phyloP scores from a whole-genome alignment of 2,329 filamentous ascomycete species.

The Triangularia setosa region DNA sequence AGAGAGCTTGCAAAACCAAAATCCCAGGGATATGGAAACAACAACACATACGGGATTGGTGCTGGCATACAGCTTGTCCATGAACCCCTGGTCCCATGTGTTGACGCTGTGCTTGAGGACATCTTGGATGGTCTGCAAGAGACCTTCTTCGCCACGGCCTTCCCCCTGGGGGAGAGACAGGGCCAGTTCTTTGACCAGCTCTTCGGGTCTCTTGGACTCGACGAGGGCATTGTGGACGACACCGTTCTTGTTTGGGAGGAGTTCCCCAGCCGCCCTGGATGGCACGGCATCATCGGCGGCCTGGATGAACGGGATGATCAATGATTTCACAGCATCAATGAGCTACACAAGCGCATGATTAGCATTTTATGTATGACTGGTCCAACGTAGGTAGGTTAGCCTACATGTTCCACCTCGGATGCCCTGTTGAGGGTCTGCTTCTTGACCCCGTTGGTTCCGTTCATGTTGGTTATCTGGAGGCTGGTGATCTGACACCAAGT shows the following conservation, averaged over 20 bases:
- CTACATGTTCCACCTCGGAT: constrained; percentile 31
- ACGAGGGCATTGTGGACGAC: constrained; percentile 56
- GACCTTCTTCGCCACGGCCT: constrained; percentile 65
- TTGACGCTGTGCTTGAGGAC: constrained; percentile 87
- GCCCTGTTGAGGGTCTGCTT: constrained; percentile 26
- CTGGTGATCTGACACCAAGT: background rate
- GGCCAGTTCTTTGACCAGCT: constrained; percentile 51
- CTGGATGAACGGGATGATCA: constrained; percentile 68
- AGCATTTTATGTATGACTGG: background rate
- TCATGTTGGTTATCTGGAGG: constrained; percentile 20
- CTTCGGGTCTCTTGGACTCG: constrained; percentile 56
- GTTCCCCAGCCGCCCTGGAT: constrained; percentile 51
- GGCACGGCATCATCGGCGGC: constrained; percentile 61
- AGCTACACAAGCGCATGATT: constrained; percentile 46
- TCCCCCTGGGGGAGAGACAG: constrained; percentile 54
- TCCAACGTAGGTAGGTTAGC: constrained; percentile 5
- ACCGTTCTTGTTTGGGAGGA: constrained; percentile 37
- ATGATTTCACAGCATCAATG: constrained; percentile 60
- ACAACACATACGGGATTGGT: constrained; percentile 68
- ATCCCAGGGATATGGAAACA: background rate
- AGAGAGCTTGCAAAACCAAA: background rate
- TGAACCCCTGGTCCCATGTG: constrained; percentile 96
- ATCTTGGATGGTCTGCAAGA: constrained; percentile 66
- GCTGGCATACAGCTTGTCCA: constrained; percentile 92
- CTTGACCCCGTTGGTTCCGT: constrained; percentile 10